phyloP scores from a whole-genome alignment of 129 eudicot genomes.

The Helianthus tuberosus region DNA sequence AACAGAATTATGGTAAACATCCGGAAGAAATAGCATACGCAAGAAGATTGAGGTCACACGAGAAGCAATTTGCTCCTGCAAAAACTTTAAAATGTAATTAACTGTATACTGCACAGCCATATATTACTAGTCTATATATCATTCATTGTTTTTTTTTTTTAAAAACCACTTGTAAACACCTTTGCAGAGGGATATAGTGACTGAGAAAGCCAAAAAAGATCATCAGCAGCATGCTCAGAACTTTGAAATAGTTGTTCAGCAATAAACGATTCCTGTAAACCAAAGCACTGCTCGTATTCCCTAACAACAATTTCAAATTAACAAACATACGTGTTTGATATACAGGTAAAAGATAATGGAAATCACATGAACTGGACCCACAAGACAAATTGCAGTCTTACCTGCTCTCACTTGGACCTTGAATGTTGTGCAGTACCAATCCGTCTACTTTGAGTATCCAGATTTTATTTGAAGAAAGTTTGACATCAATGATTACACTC shows the following conservation, averaged over 20 bases:
- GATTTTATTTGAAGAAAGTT: conserved; percentile 61
- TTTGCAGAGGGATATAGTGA: conserved; percentile 69
- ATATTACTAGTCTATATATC: neutral
- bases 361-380: neutral
- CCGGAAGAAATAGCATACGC: conserved; percentile 81
- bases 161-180: conserved; percentile 44
- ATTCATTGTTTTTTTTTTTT: neutral
- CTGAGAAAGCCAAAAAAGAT: conserved; percentile 79
- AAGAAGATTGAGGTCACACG: conserved; percentile 73
- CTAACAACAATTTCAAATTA: conserved; percentile 40
- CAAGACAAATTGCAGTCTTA: conserved; percentile 34
- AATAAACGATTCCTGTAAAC: conserved; percentile 69
- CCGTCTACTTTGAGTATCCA: conserved; percentile 87
- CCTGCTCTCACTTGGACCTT: conserved; percentile 37
- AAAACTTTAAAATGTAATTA: neutral
- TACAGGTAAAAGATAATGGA: conserved; percentile 12
- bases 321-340: neutral
- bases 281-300: conserved; percentile 55
- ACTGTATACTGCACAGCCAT: conserved; percentile 3
- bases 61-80: conserved; percentile 80
- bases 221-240: conserved; percentile 74
- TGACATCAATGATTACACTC: conserved; percentile 76
- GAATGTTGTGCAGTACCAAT: conserved; percentile 49
- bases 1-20: conserved; percentile 58
- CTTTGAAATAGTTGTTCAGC: conserved; percentile 87